Percentiles rank a stretch among this genome's conserved stretches.
Evolutionary conservation across 1,284 basidiomycete species (phyloP).

Genomic region (Puccinia hordei): DNA sequence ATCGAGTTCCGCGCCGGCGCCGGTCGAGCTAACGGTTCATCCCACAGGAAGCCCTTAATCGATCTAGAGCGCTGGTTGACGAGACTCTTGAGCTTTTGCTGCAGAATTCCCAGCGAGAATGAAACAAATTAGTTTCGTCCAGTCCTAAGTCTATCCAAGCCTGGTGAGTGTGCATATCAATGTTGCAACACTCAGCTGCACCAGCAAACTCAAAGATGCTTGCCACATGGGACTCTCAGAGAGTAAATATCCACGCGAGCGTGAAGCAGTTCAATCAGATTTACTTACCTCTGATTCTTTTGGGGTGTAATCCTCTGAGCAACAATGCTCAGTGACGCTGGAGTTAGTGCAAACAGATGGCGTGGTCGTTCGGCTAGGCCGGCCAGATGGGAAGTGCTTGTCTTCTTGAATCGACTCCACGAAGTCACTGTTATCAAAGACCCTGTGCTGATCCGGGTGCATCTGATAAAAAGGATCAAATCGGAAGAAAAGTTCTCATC

Average conservation of each 20-base stretch:
- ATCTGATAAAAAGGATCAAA: conserved; percentile 5
- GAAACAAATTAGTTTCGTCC: background rate
- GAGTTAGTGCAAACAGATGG: background rate
- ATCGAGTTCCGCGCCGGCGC: conserved; percentile 1
- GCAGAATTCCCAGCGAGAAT: background rate
- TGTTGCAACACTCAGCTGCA: background rate
- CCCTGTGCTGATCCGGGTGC: conserved; percentile 1
- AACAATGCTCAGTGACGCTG: conserved; percentile 6
- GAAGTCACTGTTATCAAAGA: background rate
- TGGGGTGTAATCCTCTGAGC: background rate
- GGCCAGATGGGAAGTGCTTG: background rate
- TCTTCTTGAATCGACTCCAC: conserved; percentile 6
- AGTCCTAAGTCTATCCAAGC: too few relatives aligned
- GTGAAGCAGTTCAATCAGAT: background rate
- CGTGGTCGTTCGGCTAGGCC: background rate
- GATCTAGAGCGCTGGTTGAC: background rate
- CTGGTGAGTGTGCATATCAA: background rate
- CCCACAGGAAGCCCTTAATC: background rate
- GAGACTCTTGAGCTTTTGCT: conserved; percentile 4
- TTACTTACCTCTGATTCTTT: background rate
- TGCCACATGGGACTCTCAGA: too few relatives aligned
- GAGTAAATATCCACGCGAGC: background rate
- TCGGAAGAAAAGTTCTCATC: background rate
- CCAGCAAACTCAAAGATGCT: too few relatives aligned
- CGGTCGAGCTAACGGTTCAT: background rate